Percentiles rank a stretch among this genome's conserved stretches.
phyloP scores from a whole-genome alignment of 345 rosid species.

The Dimocarpus longan region DNA sequence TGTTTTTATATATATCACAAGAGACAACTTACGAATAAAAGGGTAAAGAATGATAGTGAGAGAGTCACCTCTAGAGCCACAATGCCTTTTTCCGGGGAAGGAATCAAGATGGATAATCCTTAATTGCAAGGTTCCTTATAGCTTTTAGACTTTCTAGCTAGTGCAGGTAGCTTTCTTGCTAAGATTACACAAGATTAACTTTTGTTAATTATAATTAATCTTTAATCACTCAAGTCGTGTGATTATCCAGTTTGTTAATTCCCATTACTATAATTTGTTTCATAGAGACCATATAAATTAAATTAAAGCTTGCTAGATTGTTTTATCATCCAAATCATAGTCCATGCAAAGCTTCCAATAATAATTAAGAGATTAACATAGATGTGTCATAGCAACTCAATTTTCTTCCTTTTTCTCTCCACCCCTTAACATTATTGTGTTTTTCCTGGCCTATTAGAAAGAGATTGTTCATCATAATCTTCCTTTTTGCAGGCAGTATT shows the following conservation, averaged over 20 bases:
- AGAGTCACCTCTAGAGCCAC: constrained; percentile 17
- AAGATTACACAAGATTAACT: too few species aligned
- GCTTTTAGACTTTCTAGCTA: constrained; percentile 4
- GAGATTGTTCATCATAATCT: background rate
- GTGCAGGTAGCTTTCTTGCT: constrained; percentile 11
- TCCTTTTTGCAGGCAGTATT: constrained; percentile 2
- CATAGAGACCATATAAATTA: background rate
- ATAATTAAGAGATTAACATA: constrained; percentile 3
- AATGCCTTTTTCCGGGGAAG: constrained; percentile 4
- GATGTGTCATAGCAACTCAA: constrained; percentile 10
- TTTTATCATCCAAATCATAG: background rate
- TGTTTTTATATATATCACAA: constrained; percentile 28
- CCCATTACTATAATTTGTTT: background rate
- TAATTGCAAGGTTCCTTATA: background rate
- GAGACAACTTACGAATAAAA: constrained; percentile 21
- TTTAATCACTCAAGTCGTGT: background rate
- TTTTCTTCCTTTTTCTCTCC: background rate
- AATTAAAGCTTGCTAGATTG: background rate
- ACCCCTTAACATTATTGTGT: background rate
- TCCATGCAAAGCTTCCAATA: constrained; percentile 9
- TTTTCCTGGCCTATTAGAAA: background rate
- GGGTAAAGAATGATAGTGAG: background rate
- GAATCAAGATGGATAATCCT: constrained; percentile 12
- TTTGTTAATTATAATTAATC: background rate
- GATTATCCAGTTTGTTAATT: background rate